Evolutionary conservation across 768 basidiomycete species (phyloP).

Genomic region (Paxillus involutus): DNA sequence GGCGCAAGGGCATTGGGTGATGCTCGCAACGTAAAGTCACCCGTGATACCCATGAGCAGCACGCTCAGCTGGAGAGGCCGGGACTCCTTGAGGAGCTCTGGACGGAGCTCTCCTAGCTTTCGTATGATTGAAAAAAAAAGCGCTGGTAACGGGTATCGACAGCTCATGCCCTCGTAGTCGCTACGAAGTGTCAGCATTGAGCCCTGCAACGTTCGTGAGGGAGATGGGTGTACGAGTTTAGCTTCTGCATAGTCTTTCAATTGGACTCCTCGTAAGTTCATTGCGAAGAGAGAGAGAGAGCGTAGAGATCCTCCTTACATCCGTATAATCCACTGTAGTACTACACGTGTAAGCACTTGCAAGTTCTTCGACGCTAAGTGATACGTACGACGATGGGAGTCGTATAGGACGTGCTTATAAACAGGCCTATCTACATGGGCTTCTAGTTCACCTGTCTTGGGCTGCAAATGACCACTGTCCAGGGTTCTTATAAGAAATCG

Average conservation of each 20-base stretch:
- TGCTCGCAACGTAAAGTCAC: slow-evolving; percentile 44
- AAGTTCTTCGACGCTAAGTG: slow-evolving; percentile 52
- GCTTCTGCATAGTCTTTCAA: slow-evolving; percentile 53
- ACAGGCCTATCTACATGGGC: slow-evolving; percentile 62
- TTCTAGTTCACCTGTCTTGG: slow-evolving; percentile 58
- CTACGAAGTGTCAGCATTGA: too few relatives aligned
- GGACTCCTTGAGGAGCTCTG: slow-evolving; percentile 28
- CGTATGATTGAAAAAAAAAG: slow-evolving; percentile 51
- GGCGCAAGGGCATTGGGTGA: neutral
- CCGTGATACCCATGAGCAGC: slow-evolving; percentile 50
- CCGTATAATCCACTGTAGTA: slow-evolving; percentile 41
- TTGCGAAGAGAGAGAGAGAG: slow-evolving; percentile 49
- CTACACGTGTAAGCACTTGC: slow-evolving; percentile 42
- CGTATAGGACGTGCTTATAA: slow-evolving; percentile 51
- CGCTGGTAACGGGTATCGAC: slow-evolving; percentile 54
- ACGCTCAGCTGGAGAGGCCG: slow-evolving; percentile 40
- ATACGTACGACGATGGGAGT: slow-evolving; percentile 25
- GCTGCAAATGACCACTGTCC: slow-evolving; percentile 62
- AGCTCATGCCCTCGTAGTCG: too few relatives aligned
- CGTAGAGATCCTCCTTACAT: slow-evolving; percentile 71
- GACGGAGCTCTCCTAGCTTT: slow-evolving; percentile 38
- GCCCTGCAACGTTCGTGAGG: too few relatives aligned
- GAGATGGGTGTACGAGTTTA: slow-evolving; percentile 67
- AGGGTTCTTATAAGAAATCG: slow-evolving; percentile 44
- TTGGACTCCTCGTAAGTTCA: slow-evolving; percentile 52